Evolutionary conservation across 805 yeast species (phyloP), one percentile per base, ranked within the genome.

Genomic region (Scheffersomyces amazonensis): DNA sequence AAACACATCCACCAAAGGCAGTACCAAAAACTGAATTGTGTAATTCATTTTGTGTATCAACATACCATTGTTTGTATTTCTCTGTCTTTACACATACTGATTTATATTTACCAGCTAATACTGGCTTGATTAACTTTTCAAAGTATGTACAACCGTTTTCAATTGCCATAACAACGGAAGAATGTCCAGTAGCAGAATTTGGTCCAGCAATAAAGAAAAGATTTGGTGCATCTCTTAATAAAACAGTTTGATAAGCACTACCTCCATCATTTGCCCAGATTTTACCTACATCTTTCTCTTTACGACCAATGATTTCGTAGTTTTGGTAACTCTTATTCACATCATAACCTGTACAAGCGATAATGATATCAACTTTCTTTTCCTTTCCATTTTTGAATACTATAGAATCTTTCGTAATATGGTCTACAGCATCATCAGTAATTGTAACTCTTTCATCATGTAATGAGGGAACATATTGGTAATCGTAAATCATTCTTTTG

Each of bases 151-250:
- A 49, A 3, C 55, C 58, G 43, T 63, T 64, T 45, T 67, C 71
- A 40, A 62, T 56, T 12, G 69, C 68, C 39, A 59, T 45, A 5
- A 67, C 66, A 36, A 64, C 71, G 4, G 71, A 66, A 0, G 68
- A 57, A 41, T 67, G 72, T 8, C 73, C 73, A n/a, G 72, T 64
- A 30, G 69, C 69, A 2, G 69, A 55, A 40, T 67, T 67, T 24
- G 73, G 72, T 5, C 73, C 73, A 1, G 54, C 67, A 39, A 66
- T 49, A 15, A 58, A 16, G 39, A 66, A 62, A 11, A 58, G 36
- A 35, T 67, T 67, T 16, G 73, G 73, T 29, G 53, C 48, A 21
- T 64, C 54, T 36, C 57, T 58, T 9, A 56, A 50, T 47, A 64
- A 42, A 20, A 51, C 23, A 1, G 73, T 66, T 39, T 59, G 54